These are phyloP conservation scores for Auriscalpium microsporum DNA, from an alignment of 768 basidiomycete genomes.

Conservation along the genomic window DNA sequence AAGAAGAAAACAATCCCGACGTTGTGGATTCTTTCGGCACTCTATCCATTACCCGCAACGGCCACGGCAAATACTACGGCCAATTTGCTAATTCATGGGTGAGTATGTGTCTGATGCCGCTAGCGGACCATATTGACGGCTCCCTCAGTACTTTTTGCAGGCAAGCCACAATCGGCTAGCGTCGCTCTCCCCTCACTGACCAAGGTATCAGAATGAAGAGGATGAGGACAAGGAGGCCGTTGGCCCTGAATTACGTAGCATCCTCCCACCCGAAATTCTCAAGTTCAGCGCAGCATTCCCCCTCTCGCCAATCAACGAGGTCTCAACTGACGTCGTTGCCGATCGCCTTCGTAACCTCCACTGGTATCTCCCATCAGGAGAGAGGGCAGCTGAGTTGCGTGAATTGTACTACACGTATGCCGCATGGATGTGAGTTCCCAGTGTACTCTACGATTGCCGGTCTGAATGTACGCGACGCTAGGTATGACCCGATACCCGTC, in stretches of 20 bases:
- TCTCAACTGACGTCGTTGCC: conserved; percentile 28
- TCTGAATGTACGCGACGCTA: conserved; percentile 19
- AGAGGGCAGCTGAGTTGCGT: conserved; percentile 49
- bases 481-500: conserved; percentile 58
- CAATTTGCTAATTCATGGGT: conserved; percentile 75
- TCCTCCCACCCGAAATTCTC: conserved; percentile 57
- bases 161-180: conserved; percentile 28
- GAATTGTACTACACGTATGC: conserved; percentile 57
- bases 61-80: conserved; percentile 69
- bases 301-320: conserved; percentile 35
- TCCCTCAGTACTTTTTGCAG: conserved; percentile 61
- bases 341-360: conserved; percentile 49
- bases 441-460: conserved; percentile 34
- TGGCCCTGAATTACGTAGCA: conserved; percentile 38
- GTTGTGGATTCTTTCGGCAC: conserved; percentile 77
- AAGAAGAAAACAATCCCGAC: conserved; percentile 62
- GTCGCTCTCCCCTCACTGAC: conserved; percentile 4
- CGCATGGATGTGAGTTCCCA: conserved; percentile 58
- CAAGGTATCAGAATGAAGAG: conserved; percentile 45
- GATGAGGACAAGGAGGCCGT: conserved; percentile 49
- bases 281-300: conserved; percentile 60
- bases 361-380: conserved; percentile 60
- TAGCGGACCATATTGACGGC: conserved; percentile 9
- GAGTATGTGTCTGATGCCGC: conserved; percentile 19
- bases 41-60: conserved; percentile 62